Percentiles rank a stretch among this genome's conserved stretches.
Conservation (phyloP, 768 basidiomycete species). For the Podaxis rugospora region DNA sequence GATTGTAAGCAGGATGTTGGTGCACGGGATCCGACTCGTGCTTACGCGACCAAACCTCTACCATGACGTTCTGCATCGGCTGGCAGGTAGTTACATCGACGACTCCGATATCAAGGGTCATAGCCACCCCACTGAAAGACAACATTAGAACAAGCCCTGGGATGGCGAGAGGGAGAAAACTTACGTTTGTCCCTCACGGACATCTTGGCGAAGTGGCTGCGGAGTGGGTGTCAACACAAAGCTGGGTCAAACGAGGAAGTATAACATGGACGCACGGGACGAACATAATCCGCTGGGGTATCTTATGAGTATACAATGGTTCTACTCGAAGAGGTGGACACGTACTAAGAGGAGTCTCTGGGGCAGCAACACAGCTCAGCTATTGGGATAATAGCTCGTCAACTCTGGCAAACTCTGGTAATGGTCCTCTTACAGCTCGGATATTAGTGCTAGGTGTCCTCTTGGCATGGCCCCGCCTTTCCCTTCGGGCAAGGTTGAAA, state of each 20-base stretch:
- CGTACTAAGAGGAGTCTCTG: slow-evolving; percentile 6
- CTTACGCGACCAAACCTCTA: slow-evolving; percentile 30
- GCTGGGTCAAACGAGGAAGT: neutral
- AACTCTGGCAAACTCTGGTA: neutral
- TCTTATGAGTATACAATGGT: neutral
- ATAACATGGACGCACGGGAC: neutral
- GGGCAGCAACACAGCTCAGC: slow-evolving; percentile 10
- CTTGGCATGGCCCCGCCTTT: slow-evolving; percentile 3
- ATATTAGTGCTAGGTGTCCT: neutral
- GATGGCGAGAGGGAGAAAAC: neutral
- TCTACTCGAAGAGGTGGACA: neutral
- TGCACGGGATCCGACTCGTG: neutral
- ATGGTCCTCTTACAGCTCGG: neutral
- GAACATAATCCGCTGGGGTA: neutral
- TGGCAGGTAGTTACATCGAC: slow-evolving; percentile 33
- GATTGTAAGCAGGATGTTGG: neutral
- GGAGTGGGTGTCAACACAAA: neutral
- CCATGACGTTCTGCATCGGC: slow-evolving; percentile 28
- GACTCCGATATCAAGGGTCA: slow-evolving; percentile 32
- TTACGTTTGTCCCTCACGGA: slow-evolving; percentile 5
- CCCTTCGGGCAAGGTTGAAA: slow-evolving; percentile 6
- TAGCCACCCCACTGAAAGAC: slow-evolving; percentile 23
- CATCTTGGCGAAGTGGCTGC: slow-evolving; percentile 5
- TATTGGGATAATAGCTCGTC: neutral
- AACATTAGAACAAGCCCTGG: neutral